Percentiles rank a stretch among this genome's conserved stretches.
Evolutionary conservation across 805 yeast genomes (phyloP).

Genomic region (Millerozyma miso): DNA sequence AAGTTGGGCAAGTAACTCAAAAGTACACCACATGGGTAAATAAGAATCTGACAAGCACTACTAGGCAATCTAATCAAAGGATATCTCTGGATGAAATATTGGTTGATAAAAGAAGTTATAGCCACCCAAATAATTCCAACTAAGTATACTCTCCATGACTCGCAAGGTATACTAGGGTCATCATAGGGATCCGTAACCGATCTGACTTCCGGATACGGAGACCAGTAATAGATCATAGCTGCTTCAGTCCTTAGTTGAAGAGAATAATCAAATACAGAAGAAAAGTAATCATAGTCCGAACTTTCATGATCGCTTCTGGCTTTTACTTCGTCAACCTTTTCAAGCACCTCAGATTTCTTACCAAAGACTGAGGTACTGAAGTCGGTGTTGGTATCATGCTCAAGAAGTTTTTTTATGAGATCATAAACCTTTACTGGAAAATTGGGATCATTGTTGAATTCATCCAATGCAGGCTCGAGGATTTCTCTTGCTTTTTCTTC

Average conservation of each 20-base stretch:
- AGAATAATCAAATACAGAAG: not conserved
- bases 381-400: not conserved
- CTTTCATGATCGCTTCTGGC: not conserved
- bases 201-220: constrained; percentile 65
- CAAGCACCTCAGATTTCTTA: not conserved
- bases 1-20: constrained; percentile 40
- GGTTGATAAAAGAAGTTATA: constrained; percentile 52
- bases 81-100: constrained; percentile 53
- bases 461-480: constrained; percentile 23
- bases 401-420: not conserved
- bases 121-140: constrained; percentile 50
- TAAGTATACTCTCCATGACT: constrained; percentile 54
- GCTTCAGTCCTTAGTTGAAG: constrained; percentile 32
- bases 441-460: constrained; percentile 30
- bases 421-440: constrained; percentile 14
- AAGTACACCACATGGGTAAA: constrained; percentile 41
- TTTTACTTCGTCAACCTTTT: not conserved
- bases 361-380: not conserved
- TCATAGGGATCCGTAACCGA: constrained; percentile 60
- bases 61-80: constrained; percentile 45
- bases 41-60: constrained; percentile 43
- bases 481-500: constrained; percentile 21
- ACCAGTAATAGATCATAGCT: constrained; percentile 37
- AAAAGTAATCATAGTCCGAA: not conserved
- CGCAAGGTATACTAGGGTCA: constrained; percentile 45